Base-by-base conservation (phyloP, 164 flowering plant genomes). In the Vitis rupestris region DNA sequence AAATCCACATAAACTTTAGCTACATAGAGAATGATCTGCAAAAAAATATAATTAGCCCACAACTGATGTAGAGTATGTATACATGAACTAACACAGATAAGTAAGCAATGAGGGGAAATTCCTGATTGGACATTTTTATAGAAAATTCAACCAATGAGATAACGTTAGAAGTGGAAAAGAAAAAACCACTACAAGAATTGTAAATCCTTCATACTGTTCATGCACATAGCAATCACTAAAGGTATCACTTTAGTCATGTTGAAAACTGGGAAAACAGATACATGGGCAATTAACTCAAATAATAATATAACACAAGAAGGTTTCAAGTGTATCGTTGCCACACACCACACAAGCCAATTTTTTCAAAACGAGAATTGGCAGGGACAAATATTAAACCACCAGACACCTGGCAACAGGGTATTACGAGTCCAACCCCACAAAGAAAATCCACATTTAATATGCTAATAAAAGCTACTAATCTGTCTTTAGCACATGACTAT, bases 401-500 rank as follows among this genome's bases (percentile, higher is more conserved):
- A 51, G 70, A 73, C 58, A 66, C 54, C 68, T 70, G 13, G 74
- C 50, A 37, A 69, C 73, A 30, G 64, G 75, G 74, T 62, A 65
- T 37, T 48, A 50, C 53, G 68, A 71, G 31, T 50, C 67, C 65
- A 70, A 58, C 71, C 76, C 80, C 52, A 19, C 68, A 72, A 50
- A 53, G 51, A 68, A 70, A 72, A 74, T 70, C 76, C 82, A 68
- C 74, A 69, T 52, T 37, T 55, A 67, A 64, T 53, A 54, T 49
- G 76, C 72, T 68, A 75, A 67, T 60, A 69, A 67, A 76, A 76
- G 66, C 72, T 66, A 76, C 14, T 68, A 57, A 73, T 62, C 37
- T 63, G 73, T 68, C 74, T 74, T 66, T 48, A 79, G 73, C 78
- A 82, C 72, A 63, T 70, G 78, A 71, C 73, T 65, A 64, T 67